Conservation (phyloP, 768 basidiomycete species). For the Lentinula detonsa region DNA sequence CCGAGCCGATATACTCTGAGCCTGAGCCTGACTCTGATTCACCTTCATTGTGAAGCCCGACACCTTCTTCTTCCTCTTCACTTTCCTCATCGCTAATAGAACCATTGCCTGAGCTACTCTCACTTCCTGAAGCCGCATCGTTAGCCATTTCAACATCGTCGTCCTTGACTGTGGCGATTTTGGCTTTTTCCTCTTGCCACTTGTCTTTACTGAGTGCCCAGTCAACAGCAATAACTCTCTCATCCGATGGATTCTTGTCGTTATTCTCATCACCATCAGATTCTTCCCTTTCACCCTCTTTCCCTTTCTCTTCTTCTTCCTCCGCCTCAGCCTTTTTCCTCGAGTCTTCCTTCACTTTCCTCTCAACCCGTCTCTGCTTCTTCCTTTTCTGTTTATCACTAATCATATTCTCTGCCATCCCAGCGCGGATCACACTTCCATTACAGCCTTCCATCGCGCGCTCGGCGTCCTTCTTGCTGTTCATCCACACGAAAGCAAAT, state of each 20-base stretch:
- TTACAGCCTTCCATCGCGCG: slow-evolving; percentile 76
- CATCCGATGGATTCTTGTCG: slow-evolving; percentile 26
- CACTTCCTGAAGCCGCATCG: slow-evolving; percentile 16
- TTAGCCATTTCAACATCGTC: slow-evolving; percentile 30
- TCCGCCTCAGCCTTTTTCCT: slow-evolving; percentile 25
- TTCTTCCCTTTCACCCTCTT: slow-evolving; percentile 20
- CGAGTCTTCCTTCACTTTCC: slow-evolving; percentile 33
- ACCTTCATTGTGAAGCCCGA: slow-evolving; percentile 18
- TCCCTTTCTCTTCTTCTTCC: slow-evolving; percentile 33
- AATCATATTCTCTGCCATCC: slow-evolving; percentile 49
- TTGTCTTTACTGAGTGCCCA: slow-evolving; percentile 94
- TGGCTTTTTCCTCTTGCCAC: slow-evolving; percentile 77
- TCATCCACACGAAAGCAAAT: slow-evolving; percentile 95
- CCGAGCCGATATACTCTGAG: slow-evolving; percentile 1
- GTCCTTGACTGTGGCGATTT: slow-evolving; percentile 32
- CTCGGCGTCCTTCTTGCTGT: slow-evolving; percentile 81
- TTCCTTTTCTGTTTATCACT: slow-evolving; percentile 64
- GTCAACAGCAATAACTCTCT: slow-evolving; percentile 84
- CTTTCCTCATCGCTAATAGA: slow-evolving; percentile 24
- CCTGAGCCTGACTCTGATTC: slow-evolving; percentile 8
- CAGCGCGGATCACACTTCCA: slow-evolving; percentile 61
- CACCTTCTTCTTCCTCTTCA: slow-evolving; percentile 20
- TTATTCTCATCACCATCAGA: slow-evolving; percentile 30
- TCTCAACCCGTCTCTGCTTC: slow-evolving; percentile 52
- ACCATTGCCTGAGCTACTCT: slow-evolving; percentile 25